phyloP scores from a whole-genome alignment of 2,329 filamentous ascomycete genomes.

The Alternaria incomplexa region DNA sequence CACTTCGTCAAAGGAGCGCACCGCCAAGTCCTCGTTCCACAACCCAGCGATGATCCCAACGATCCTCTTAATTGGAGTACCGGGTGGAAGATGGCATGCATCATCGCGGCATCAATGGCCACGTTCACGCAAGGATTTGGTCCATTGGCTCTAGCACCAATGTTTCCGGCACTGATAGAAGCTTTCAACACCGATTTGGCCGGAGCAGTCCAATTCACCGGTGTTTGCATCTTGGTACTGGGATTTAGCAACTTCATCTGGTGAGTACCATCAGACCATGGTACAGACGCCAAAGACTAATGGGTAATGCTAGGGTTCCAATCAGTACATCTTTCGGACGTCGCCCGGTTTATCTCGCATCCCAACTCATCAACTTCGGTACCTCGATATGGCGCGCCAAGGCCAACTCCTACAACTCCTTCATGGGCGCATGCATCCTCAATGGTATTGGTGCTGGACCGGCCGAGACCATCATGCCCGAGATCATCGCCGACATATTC shows the following conservation, averaged over 20 bases:
- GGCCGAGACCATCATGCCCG: constrained; percentile 66
- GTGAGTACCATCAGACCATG: constrained; percentile 40
- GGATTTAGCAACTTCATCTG: constrained; percentile 68
- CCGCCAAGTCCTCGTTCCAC: constrained; percentile 59
- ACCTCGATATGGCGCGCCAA: constrained; percentile 65
- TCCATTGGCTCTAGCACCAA: constrained; percentile 62
- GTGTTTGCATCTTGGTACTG: constrained; percentile 62
- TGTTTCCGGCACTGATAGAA: constrained; percentile 65
- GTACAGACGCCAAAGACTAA: not conserved
- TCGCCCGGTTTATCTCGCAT: constrained; percentile 60
- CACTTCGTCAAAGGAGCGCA: constrained; percentile 65
- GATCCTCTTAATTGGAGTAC: constrained; percentile 62
- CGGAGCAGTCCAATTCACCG: constrained; percentile 63
- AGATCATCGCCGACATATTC: constrained; percentile 68
- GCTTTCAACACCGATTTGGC: constrained; percentile 61
- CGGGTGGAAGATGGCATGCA: constrained; percentile 57
- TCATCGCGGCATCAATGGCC: constrained; percentile 54
- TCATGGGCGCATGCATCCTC: constrained; percentile 68
- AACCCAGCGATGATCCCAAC: constrained; percentile 58
- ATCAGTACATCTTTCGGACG: constrained; percentile 62
- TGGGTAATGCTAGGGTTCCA: constrained; percentile 54
- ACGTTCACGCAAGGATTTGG: constrained; percentile 63
- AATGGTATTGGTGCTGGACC: constrained; percentile 69
- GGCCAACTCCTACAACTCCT: constrained; percentile 64
- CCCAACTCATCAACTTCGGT: constrained; percentile 59